Evolutionary conservation across 306 rosid species (phyloP).

Genomic region (Cicer chorassanicum): DNA sequence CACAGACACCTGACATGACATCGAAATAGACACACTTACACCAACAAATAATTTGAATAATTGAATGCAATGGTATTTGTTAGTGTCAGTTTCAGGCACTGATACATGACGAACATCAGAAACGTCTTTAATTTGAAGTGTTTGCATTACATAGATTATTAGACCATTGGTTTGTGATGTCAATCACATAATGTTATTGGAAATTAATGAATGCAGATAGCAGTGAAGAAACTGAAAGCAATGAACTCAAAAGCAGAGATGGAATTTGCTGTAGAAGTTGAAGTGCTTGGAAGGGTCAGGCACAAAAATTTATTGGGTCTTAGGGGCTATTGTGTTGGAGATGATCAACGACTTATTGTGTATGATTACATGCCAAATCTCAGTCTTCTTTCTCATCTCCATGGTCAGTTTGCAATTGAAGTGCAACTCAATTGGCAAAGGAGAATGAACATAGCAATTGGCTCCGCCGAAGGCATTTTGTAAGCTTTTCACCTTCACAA

Average conservation of each 20-base stretch:
- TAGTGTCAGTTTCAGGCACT: neutral
- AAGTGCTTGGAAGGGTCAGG: constrained; percentile 88
- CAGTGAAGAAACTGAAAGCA: constrained; percentile 88
- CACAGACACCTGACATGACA: neutral
- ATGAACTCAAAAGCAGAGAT: constrained; percentile 89
- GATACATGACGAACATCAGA: neutral
- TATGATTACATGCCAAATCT: constrained; percentile 96
- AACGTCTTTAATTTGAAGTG: neutral
- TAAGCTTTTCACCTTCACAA: constrained; percentile 49
- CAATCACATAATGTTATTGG: neutral
- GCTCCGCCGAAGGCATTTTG: constrained; percentile 83
- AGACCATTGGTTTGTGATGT: too few relatives aligned
- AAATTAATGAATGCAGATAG: constrained; percentile 58
- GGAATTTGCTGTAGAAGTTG: constrained; percentile 97
- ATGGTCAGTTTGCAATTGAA: constrained; percentile 71
- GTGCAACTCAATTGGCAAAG: constrained; percentile 72
- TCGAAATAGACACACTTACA: neutral
- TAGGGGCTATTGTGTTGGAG: constrained; percentile 81
- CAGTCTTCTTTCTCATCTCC: constrained; percentile 88
- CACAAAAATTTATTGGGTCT: constrained; percentile 86
- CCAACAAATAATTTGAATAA: neutral
- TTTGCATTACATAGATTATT: neutral
- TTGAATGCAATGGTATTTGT: neutral
- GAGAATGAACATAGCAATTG: constrained; percentile 80
- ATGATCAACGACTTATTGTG: constrained; percentile 81